These are phyloP conservation scores for Annulohypoxylon nitens DNA, from an alignment of 495 filamentous ascomycete species.

Conservation along the genomic window DNA sequence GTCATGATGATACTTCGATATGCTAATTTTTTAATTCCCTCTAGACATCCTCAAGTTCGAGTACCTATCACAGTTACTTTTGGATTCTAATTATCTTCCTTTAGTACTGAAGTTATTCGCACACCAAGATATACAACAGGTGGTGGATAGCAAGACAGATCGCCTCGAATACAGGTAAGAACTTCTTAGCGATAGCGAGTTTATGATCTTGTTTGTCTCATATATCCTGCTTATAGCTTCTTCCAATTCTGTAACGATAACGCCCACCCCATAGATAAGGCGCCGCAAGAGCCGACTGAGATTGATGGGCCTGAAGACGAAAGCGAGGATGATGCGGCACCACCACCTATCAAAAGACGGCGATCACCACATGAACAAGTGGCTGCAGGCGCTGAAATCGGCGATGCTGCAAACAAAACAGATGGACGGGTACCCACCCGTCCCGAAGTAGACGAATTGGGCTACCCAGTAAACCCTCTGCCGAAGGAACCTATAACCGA, in stretches of 20 bases:
- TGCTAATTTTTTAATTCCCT: conserved; percentile 47
- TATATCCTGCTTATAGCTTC: conserved; percentile 70
- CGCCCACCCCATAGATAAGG: conserved; percentile 45
- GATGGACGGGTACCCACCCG: conserved; percentile 57
- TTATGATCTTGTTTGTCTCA: conserved; percentile 28
- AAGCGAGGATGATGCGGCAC: conserved; percentile 79
- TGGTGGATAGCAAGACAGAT: conserved; percentile 87
- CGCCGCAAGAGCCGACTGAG: conserved; percentile 39
- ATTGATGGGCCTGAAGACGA: conserved; percentile 50
- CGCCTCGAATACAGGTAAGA: conserved; percentile 83
- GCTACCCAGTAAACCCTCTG: conserved; percentile 72
- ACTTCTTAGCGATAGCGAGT: too few species aligned
- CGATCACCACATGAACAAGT: conserved; percentile 61
- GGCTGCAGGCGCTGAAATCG: conserved; percentile 24
- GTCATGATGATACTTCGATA: conserved; percentile 3
- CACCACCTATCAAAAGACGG: conserved; percentile 79
- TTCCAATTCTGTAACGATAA: conserved; percentile 84
- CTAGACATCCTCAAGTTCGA: conserved; percentile 95
- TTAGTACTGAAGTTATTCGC: conserved; percentile 92
- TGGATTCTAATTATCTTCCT: conserved; percentile 95
- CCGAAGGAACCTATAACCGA: conserved; percentile 86
- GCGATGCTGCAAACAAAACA: conserved; percentile 47
- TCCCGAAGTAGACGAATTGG: conserved; percentile 90
- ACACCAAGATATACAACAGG: conserved; percentile 89
- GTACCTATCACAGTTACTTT: conserved; percentile 90